Percentiles rank a stretch among this genome's conserved stretches.
These are phyloP conservation scores for Peronosclerospora sorghi DNA, from an alignment of 352 stramenopile genomes.

Conservation along the genomic window DNA sequence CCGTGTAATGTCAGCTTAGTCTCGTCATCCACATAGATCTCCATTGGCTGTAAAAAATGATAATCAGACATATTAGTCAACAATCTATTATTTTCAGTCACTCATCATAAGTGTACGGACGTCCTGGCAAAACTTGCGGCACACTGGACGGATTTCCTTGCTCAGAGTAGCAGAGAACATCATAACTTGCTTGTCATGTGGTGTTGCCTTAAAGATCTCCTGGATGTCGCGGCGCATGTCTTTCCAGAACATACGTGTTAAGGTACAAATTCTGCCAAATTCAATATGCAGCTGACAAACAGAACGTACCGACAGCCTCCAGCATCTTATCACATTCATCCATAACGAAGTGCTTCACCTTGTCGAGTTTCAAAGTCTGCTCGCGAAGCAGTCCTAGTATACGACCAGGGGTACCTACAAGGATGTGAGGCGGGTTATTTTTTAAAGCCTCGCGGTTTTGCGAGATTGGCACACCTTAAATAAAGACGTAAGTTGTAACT, in stretches of 20 bases:
- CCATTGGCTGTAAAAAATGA: conserved; percentile 82
- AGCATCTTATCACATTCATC: conserved; percentile 99
- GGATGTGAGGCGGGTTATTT: conserved; percentile 92
- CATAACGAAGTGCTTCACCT: conserved; percentile 99
- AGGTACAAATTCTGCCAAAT: background rate
- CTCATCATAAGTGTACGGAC: conserved; percentile 35
- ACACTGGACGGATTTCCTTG: conserved; percentile 98
- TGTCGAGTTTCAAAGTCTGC: conserved; percentile 96
- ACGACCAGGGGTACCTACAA: conserved; percentile 97
- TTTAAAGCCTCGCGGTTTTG: conserved; percentile 95
- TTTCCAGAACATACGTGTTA: conserved; percentile 11
- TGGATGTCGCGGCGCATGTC: conserved; percentile 99
- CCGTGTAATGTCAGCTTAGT: conserved; percentile 99
- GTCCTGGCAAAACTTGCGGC: conserved; percentile 99
- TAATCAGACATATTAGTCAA: background rate
- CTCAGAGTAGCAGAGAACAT: conserved; percentile 99
- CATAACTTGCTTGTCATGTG: conserved; percentile 99
- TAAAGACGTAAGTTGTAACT: conserved; percentile 4
- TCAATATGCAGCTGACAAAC: background rate
- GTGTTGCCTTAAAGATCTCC: conserved; percentile 98
- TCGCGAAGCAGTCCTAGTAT: conserved; percentile 84
- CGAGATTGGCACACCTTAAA: conserved; percentile 84
- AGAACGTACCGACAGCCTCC: conserved; percentile 86
- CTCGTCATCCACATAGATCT: conserved; percentile 99
- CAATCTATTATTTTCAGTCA: background rate